Evolutionary conservation across 1,139 yeast species (phyloP).

Genomic region (Candida anutae): DNA sequence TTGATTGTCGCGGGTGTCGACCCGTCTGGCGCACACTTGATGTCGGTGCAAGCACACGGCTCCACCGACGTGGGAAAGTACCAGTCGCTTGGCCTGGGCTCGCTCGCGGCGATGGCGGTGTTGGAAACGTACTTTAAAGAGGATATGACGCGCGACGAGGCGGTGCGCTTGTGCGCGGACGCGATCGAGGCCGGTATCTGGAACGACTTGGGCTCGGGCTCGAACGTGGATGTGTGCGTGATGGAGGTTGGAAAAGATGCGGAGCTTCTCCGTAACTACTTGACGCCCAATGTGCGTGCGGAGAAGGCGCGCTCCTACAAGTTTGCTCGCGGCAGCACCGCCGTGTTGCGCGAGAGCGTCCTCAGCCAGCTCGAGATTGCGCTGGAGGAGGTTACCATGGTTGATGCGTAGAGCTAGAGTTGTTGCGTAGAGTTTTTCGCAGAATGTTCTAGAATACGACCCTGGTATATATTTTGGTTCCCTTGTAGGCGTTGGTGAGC

Average conservation of each 20-base stretch:
- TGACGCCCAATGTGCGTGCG: constrained; percentile 84
- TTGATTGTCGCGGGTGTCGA: constrained; percentile 95
- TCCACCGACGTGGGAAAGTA: constrained; percentile 94
- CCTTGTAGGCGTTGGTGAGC: too few relatives aligned
- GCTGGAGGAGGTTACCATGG: constrained; percentile 1
- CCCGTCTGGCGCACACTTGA: constrained; percentile 90
- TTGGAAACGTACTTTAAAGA: constrained; percentile 82
- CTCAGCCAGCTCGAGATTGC: constrained; percentile 63
- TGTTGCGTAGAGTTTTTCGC: neutral
- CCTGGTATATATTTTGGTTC: too few relatives aligned
- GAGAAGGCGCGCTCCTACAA: constrained; percentile 73
- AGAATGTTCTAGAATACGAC: neutral
- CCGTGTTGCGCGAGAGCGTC: constrained; percentile 59
- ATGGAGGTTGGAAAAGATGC: constrained; percentile 93
- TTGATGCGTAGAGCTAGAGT: constrained; percentile 23
- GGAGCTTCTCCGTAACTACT: constrained; percentile 71
- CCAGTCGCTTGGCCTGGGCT: constrained; percentile 90
- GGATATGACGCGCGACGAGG: constrained; percentile 76
- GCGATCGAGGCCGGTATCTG: constrained; percentile 98
- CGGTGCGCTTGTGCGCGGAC: constrained; percentile 79
- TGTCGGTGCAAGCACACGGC: constrained; percentile 95
- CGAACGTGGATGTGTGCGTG: constrained; percentile 93
- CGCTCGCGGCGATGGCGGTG: constrained; percentile 98
- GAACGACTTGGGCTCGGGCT: constrained; percentile 98
- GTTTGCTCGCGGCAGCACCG: constrained; percentile 89